phyloP scores from a whole-genome alignment of 805 yeast species.

The Ogataea neopini region DNA sequence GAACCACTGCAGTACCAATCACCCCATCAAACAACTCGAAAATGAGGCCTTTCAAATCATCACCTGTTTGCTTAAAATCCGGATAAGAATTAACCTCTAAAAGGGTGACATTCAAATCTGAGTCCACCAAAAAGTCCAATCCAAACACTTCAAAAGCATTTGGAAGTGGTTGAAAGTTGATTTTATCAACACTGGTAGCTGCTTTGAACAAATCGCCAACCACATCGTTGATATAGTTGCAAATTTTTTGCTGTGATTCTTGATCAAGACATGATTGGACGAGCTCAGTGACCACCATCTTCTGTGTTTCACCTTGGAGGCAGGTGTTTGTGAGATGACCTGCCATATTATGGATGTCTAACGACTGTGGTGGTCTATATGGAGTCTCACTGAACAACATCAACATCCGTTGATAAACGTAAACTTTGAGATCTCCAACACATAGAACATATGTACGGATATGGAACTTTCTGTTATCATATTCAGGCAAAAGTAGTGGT shows the following conservation, averaged over 20 bases:
- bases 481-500: constrained; percentile 66
- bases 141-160: constrained; percentile 91
- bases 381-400: constrained; percentile 71
- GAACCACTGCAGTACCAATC: constrained; percentile 48
- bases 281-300: constrained; percentile 60
- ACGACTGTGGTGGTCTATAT: constrained; percentile 41
- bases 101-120: constrained; percentile 52
- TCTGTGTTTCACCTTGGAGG: constrained; percentile 52
- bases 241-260: constrained; percentile 43
- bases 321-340: constrained; percentile 96
- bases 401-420: constrained; percentile 76
- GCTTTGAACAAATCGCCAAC: constrained; percentile 76
- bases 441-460: constrained; percentile 82
- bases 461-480: constrained; percentile 79
- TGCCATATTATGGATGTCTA: constrained; percentile 44
- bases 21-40: constrained; percentile 63
- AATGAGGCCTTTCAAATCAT: constrained; percentile 63
- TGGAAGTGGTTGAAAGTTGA: constrained; percentile 77
- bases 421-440: constrained; percentile 72
- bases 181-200: constrained; percentile 75
- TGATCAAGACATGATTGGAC: constrained; percentile 46
- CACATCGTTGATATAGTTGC: constrained; percentile 56
- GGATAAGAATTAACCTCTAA: constrained; percentile 93
- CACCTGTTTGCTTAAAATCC: constrained; percentile 95
- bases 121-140: constrained; percentile 78